phyloP scores from a whole-genome alignment of 2,329 filamentous ascomycete species.

The Fusarium guadeloupense region DNA sequence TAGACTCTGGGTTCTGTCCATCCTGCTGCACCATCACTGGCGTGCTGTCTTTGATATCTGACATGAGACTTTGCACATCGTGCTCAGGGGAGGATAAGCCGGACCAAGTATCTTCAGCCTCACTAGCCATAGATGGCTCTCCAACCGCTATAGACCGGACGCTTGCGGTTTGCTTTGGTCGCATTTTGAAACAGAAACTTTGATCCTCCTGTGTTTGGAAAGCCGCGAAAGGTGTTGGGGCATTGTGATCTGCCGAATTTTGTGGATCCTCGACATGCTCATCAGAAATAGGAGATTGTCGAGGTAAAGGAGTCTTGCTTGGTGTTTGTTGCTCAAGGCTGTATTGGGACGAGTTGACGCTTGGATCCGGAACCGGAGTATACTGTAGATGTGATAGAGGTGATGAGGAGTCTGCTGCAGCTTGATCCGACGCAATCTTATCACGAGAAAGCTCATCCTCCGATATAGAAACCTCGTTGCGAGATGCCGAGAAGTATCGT shows the following conservation, averaged over 20 bases:
- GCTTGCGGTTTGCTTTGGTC: conserved; percentile 2
- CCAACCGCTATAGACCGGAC: background rate
- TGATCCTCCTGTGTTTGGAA: conserved; percentile 47
- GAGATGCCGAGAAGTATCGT: background rate
- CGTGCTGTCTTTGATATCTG: background rate
- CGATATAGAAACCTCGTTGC: background rate
- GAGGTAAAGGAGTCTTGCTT: background rate
- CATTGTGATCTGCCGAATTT: background rate
- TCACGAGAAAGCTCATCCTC: conserved; percentile 30
- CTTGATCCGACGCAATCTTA: conserved; percentile 18
- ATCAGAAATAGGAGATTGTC: background rate
- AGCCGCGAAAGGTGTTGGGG: background rate
- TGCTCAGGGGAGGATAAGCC: conserved; percentile 23
- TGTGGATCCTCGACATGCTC: too few relatives aligned
- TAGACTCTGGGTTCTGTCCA: background rate
- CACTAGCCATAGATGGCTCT: background rate
- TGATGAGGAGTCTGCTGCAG: conserved; percentile 40
- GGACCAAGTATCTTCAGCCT: conserved; percentile 31
- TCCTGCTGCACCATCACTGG: background rate
- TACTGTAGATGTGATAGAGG: conserved; percentile 41
- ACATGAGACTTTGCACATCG: conserved; percentile 2
- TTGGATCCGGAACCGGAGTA: conserved; percentile 4
- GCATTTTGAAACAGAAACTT: conserved; percentile 48
- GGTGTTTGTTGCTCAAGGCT: conserved; percentile 11
- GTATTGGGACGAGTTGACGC: conserved; percentile 14